Percentiles rank a stretch among this genome's conserved stretches.
These are phyloP conservation scores for Phytophthora hibernalis DNA, from an alignment of 352 stramenopile genomes.

Conservation along the genomic window DNA sequence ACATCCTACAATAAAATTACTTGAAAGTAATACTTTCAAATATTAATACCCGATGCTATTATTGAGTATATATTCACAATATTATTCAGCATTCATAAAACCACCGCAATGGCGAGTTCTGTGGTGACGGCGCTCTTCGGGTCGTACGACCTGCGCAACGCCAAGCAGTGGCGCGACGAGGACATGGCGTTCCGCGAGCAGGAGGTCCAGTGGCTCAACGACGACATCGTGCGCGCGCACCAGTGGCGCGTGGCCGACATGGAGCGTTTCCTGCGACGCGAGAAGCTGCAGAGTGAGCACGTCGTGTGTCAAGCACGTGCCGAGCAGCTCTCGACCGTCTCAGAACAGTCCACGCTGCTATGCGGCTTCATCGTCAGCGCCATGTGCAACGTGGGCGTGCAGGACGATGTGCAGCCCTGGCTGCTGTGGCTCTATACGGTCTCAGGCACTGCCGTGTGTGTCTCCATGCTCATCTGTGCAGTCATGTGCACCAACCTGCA, in stretches of 20 bases:
- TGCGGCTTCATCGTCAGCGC: constrained; percentile 74
- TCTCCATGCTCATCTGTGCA: constrained; percentile 62
- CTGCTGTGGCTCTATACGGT: constrained; percentile 61
- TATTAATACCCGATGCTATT: too few relatives aligned
- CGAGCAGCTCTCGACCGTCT: constrained; percentile 76
- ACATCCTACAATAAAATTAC: too few relatives aligned
- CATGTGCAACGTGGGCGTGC: constrained; percentile 70
- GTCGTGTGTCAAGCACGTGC: constrained; percentile 66
- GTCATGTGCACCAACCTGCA: constrained; percentile 77
- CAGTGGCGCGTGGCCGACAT: constrained; percentile 74
- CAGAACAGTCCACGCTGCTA: constrained; percentile 72
- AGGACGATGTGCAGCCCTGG: constrained; percentile 28
- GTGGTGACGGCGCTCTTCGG: constrained; percentile 79
- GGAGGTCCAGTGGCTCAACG: constrained; percentile 81
- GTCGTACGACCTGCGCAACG: constrained; percentile 79
- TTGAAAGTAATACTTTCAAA: too few relatives aligned
- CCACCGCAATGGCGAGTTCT: constrained; percentile 57
- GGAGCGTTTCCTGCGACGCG: constrained; percentile 64
- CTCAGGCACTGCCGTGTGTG: constrained; percentile 56
- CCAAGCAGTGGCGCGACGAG: constrained; percentile 82
- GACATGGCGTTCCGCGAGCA: constrained; percentile 72
- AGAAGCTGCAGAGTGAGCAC: constrained; percentile 75
- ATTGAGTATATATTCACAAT: too few relatives aligned
- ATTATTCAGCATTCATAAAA: too few relatives aligned
- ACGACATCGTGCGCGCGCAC: constrained; percentile 75